Percentiles rank a stretch among this genome's conserved stretches.
Evolutionary conservation across 805 yeast species (phyloP).

Genomic region (Starmerella vaccinii): DNA sequence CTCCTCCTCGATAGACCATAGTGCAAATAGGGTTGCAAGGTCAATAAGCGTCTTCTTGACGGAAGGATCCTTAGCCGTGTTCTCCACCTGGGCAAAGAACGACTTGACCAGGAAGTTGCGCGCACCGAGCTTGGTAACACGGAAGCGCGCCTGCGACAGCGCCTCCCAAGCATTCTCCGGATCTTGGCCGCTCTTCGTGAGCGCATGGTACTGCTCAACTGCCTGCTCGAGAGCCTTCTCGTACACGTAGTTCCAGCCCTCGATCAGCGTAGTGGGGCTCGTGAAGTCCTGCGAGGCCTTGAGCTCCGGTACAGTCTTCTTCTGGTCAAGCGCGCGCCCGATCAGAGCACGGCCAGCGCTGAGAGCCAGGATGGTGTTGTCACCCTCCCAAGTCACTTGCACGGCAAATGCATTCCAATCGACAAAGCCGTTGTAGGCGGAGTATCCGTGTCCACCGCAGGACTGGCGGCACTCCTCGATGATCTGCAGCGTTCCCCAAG

Average conservation of each 20-base stretch:
- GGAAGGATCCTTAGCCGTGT: constrained; percentile 14
- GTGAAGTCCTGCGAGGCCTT: constrained; percentile 26
- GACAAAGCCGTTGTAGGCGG: constrained; percentile 77
- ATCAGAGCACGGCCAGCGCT: constrained; percentile 72
- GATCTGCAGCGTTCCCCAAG: constrained; percentile 72
- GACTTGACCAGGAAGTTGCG: constrained; percentile 32
- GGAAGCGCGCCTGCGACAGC: constrained; percentile 35
- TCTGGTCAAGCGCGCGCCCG: constrained; percentile 40
- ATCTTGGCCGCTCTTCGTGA: constrained; percentile 23
- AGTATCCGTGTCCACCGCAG: constrained; percentile 95
- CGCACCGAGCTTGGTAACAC: constrained; percentile 35
- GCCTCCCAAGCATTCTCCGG: constrained; percentile 33
- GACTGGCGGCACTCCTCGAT: constrained; percentile 88
- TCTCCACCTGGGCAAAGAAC: constrained; percentile 21
- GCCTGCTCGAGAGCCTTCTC: constrained; percentile 31
- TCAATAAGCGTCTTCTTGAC: constrained; percentile 17
- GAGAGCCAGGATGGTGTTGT: constrained; percentile 75
- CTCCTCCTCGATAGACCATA: constrained; percentile 55
- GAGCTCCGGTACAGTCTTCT: constrained; percentile 15
- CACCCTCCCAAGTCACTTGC: constrained; percentile 98
- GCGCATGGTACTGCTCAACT: constrained; percentile 27
- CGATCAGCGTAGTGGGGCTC: constrained; percentile 27
- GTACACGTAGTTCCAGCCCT: constrained; percentile 34
- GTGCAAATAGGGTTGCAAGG: constrained; percentile 38
- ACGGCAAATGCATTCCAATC: constrained; percentile 70